Evolutionary conservation across 106 monocot species (phyloP), one percentile per base, ranked within the genome.

Genomic region (Apostasia shenzhenica): DNA sequence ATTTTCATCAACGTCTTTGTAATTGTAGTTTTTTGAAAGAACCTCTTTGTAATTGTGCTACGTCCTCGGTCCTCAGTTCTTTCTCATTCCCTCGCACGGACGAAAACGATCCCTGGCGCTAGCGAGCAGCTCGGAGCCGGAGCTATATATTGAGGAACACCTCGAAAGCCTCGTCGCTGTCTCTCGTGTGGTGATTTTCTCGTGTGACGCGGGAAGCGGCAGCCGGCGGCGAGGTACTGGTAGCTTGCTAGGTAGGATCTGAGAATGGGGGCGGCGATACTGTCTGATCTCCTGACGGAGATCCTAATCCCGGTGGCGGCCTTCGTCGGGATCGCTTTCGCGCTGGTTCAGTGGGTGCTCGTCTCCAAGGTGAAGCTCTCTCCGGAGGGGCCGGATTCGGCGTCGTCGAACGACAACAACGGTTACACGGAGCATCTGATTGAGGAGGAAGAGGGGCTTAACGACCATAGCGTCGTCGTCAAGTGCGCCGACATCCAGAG

Each of bases 401-500:
- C 48, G 6, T 0, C 60, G 57, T 56, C 55, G 71, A 71, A 70
- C 67, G 61, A 70, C 11, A 86, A 87, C 58, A 80, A 80, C 55
- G 87, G 87, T 9, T 75, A 67, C 51, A 12, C 13, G 45, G 88
- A 84, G 53, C 73, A 70, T 51, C 79, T 88, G 8, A 76, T 88
- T 43, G 84, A 82, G 62, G 88, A 88, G 67, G 88, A 88, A 44
- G 88, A 88, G 14, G 84, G 84, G 55, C 6, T 84, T 63, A 75
- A 63, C 54, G 75, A 76, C 6, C 53, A 69, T 44, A 14, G 13
- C 69, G 61, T 76, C 59, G 68, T 76, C 40, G 42, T 71, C 59
- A 88, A 84, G 81, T 88, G 88, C 70, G 84, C 88, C 8, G 88
- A 88, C 45, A 88, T 88, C 61, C 88, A 88, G 78, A 81, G 3